A percentile compares a stretch with the other conserved stretches of the same genome.
Evolutionary conservation across 2,329 filamentous ascomycete species (phyloP).

Genomic region (Rutstroemia sp.): DNA sequence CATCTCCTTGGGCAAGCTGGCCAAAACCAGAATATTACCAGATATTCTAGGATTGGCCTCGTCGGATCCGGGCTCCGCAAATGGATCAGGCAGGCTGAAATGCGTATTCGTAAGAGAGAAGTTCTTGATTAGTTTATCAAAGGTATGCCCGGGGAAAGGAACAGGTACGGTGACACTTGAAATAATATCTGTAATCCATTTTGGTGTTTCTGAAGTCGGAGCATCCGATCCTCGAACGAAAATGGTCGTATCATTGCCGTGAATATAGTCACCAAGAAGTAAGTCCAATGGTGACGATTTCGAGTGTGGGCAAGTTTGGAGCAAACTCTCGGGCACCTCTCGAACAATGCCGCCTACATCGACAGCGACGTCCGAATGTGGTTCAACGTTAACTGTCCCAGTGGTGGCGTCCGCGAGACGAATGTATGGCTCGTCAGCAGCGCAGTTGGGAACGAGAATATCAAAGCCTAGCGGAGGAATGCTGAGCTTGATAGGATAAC

Average conservation of each 20-base stretch:
- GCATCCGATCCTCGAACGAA: constrained; percentile 74
- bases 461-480: constrained; percentile 79
- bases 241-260: constrained; percentile 69
- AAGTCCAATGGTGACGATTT: constrained; percentile 77
- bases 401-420: constrained; percentile 71
- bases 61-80: constrained; percentile 67
- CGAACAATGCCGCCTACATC: constrained; percentile 65
- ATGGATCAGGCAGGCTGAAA: constrained; percentile 75
- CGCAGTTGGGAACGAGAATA: constrained; percentile 77
- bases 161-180: constrained; percentile 77
- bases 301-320: constrained; percentile 65
- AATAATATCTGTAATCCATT: constrained; percentile 76
- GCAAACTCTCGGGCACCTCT: constrained; percentile 67
- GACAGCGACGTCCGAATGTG: constrained; percentile 59
- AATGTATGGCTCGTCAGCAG: constrained; percentile 63
- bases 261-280: constrained; percentile 73
- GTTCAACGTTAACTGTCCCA: constrained; percentile 56
- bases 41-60: constrained; percentile 72
- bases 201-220: constrained; percentile 60
- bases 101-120: constrained; percentile 82
- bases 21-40: constrained; percentile 71
- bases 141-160: constrained; percentile 71
- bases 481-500: constrained; percentile 68
- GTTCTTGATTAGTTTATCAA: constrained; percentile 78
- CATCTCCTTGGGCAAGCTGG: constrained; percentile 75